These are phyloP conservation scores for Claviceps maximensis DNA, from an alignment of 2,329 filamentous ascomycete genomes.

Conservation along the genomic window DNA sequence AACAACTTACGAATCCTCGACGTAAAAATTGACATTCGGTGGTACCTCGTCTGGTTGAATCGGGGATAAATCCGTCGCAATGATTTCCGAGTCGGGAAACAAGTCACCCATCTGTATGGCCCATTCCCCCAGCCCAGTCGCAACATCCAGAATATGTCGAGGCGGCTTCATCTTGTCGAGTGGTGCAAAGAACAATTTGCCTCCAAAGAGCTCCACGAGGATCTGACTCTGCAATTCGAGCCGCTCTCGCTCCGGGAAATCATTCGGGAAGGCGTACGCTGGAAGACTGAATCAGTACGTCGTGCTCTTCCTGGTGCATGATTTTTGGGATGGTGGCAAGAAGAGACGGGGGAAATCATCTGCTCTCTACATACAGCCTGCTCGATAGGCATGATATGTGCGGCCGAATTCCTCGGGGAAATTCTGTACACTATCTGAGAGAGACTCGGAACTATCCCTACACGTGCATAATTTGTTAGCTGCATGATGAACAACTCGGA, in stretches of 20 bases:
- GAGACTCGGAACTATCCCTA: conserved; percentile 20
- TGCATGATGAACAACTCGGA: no score
- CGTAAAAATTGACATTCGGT: conserved; percentile 59
- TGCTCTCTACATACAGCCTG: conserved; percentile 28
- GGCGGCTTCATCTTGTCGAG: conserved; percentile 23
- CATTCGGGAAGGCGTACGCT: conserved; percentile 36
- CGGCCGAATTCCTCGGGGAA: conserved; percentile 31
- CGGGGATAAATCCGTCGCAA: conserved; percentile 54
- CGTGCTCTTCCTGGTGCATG: no score
- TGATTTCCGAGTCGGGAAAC: conserved; percentile 45
- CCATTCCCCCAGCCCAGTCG: conserved; percentile 41
- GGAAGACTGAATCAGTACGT: conserved; percentile 4
- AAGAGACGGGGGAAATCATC: no score
- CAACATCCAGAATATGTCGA: conserved; percentile 27
- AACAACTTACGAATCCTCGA: conserved; percentile 46
- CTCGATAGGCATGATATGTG: conserved; percentile 34
- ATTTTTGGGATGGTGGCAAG: no score
- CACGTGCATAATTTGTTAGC: not conserved
- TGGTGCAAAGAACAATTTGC: conserved; percentile 30
- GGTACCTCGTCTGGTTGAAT: conserved; percentile 55
- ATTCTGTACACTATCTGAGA: conserved; percentile 28
- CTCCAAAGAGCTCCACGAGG: conserved; percentile 24
- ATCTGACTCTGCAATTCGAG: conserved; percentile 26
- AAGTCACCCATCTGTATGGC: conserved; percentile 53
- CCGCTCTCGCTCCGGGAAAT: conserved; percentile 27